Evolutionary conservation across 257 asterid genomes (phyloP).

Genomic region (Linderniella brevidens): DNA sequence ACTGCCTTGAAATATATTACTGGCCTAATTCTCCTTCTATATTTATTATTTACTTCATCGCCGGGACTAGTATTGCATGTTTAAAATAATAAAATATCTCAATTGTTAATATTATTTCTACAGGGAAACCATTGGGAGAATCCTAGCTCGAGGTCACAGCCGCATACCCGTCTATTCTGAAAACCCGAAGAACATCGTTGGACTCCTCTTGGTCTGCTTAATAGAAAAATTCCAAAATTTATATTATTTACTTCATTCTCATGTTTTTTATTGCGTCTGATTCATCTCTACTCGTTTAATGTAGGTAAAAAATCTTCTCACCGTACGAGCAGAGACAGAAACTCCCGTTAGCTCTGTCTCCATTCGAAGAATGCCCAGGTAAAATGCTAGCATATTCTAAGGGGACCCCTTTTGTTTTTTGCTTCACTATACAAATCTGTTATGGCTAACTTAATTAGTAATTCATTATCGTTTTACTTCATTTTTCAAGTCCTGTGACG

Average conservation of each 20-base stretch:
- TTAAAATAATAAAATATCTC: too few relatives aligned
- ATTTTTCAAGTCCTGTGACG: too few relatives aligned
- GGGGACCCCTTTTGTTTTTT: too few relatives aligned
- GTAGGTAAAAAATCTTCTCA: constrained; percentile 88
- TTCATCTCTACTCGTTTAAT: constrained; percentile 8
- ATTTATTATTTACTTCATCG: background rate
- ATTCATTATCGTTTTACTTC: too few relatives aligned
- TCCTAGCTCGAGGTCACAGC: constrained; percentile 96
- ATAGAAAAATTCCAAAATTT: constrained; percentile 6
- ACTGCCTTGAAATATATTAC: too few relatives aligned
- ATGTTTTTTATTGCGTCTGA: background rate
- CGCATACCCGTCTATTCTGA: constrained; percentile 88
- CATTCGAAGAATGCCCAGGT: constrained; percentile 90
- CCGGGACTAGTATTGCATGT: background rate
- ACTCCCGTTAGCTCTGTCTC: constrained; percentile 93
- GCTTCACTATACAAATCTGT: too few relatives aligned
- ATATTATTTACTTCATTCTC: background rate
- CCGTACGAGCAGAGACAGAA: constrained; percentile 86
- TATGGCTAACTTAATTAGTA: too few relatives aligned
- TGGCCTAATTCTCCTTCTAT: constrained; percentile 18
- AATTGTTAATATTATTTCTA: constrained; percentile 9
- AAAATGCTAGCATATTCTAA: too few relatives aligned
- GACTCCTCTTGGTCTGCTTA: constrained; percentile 79
- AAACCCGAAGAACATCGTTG: constrained; percentile 69
- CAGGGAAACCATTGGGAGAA: constrained; percentile 98